A percentile compares a stretch with the other conserved stretches of the same genome.
These are phyloP conservation scores for Russula foetens DNA, from an alignment of 768 basidiomycete species.

Conservation along the genomic window DNA sequence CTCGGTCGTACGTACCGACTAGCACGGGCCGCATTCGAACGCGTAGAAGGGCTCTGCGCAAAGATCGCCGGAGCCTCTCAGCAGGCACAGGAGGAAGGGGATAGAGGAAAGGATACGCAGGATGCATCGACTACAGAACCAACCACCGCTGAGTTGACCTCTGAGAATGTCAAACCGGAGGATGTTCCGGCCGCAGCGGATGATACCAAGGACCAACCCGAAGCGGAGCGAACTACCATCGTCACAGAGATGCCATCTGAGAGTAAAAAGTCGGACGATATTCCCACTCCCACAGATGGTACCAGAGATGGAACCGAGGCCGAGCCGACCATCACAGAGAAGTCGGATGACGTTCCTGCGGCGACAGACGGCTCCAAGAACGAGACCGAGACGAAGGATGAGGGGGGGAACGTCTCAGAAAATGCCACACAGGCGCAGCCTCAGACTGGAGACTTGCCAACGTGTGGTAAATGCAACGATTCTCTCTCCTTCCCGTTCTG, in stretches of 20 bases:
- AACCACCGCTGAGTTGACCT: neutral
- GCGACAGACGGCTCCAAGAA: neutral
- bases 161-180: neutral
- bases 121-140: neutral
- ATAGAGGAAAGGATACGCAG: neutral
- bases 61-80: neutral
- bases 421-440: neutral
- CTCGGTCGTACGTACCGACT: neutral
- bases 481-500: constrained; percentile 25
- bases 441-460: neutral
- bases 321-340: neutral
- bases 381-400: too few species aligned
- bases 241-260: neutral
- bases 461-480: constrained; percentile 22
- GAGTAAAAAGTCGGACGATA: neutral
- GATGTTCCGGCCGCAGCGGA: neutral
- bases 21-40: neutral
- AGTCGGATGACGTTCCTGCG: neutral
- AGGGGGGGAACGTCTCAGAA: neutral
- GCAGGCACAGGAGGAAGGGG: neutral
- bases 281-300: too few species aligned
- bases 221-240: neutral
- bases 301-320: too few species aligned
- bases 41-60: neutral
- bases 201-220: neutral